Evolutionary conservation across 2,329 filamentous ascomycete species (phyloP), one percentile per base, ranked within the genome.

Genomic region (Fusarium incarnatum): DNA sequence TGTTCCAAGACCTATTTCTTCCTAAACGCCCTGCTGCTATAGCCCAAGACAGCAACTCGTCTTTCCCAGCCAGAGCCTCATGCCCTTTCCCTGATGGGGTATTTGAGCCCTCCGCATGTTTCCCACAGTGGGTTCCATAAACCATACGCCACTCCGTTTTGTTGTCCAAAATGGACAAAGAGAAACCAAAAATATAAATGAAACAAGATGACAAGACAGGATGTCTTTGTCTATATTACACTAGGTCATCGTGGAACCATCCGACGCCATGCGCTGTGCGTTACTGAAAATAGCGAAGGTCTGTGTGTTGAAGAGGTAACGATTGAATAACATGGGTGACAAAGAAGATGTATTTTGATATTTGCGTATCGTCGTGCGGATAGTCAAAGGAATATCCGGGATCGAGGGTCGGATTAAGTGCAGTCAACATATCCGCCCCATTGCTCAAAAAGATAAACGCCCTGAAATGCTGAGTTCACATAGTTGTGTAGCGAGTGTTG

Each of bases 151-250:
- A 56, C 64, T 63, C 68, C 64, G 34, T 70, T 71, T 75, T 69
- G 57, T 60, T 68, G 62, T 75, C 74, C 68, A 71, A 73, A 66
- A 58, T 57, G 53, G 60, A 72, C 65, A 65, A 65, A 56, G 40
- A 45, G 41, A 72, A 67, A 60, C 48, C 53, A 70, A 73, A 55
- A 65, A 50, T 62, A 58, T 63, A 71, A 70, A 56, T 57, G 64
- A 72, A 69, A 69, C 50, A 73, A 55, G 64, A 47, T 67, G 56
- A 69, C 60, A 60, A 72, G 61, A 55, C 64, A 16, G 22, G 40
- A 60, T 55, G 68, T 52, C 64, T 67, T 73, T 62, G 60, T 72
- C 73, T 75, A 75, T 70, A 76, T 76, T 76, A 75, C 71, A 76
- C 65, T 74, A 72, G 62, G 67, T 68, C 60, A 63, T 73, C 64